Base-by-base conservation (phyloP, 176 grass and related monocot species). In the Hordeum vulgare region DNA sequence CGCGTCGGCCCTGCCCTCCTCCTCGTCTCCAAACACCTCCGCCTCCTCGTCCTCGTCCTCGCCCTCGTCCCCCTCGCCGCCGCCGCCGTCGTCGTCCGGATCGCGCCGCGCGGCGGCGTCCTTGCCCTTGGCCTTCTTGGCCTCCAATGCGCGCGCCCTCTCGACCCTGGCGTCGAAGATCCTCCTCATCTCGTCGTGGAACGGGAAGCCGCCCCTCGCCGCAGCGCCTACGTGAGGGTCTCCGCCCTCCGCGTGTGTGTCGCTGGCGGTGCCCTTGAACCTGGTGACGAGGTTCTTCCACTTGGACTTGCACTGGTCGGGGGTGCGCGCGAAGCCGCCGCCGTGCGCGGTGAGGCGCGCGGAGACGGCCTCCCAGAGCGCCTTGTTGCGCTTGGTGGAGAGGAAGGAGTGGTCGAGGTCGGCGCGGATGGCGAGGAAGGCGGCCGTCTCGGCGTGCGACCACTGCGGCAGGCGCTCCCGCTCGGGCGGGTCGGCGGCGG, bases 261-360 rank as follows among this genome's bases (percentile, higher is more conserved):
- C 3, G 89, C 76, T 64, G 93, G 93, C 85, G 3, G 73, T 86
- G 14, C 83, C 83, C 66, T 99, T 99, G 79, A 89, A 99, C 61
- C 96, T 49, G 27, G 96, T 94, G 69, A 99, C 91, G 57, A 99
- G 96, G 71, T 99, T 99, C 80, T 99, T 99, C 96, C 96, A 99
- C 91, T 99, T 99, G 84, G 96, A 99, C 89, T 99, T 99, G 89
- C 96, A 99, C 93, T 99, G 96, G 42, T 96, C 96, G 5, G 96
- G 89, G 2, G 96, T 96, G 69, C 96, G 89, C 5, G 47, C 11
- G 85, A 99, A 99, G 0, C 44, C 44, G 20, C 15, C 14, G 2
- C 96, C 93, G 21, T 83, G 92, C 27, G 39, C 85, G 20, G 58
- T 84, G 47, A 99, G 96, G 61, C 88, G 49, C 7, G 83, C 56